Evolutionary conservation across 2,329 filamentous ascomycete species (phyloP).

Genomic region (Claviceps fusiformis): DNA sequence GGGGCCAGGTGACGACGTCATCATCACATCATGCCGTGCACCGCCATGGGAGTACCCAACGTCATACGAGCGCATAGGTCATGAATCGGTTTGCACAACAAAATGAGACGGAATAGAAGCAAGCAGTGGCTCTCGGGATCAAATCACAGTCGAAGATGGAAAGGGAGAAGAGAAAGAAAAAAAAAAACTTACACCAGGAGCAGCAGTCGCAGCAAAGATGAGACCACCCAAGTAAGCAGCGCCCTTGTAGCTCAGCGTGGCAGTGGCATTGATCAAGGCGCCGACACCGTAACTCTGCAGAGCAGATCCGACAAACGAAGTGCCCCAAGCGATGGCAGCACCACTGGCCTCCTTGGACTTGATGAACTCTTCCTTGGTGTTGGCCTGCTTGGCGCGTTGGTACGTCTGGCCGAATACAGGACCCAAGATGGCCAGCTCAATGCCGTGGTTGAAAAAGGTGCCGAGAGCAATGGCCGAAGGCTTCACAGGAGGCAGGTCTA

Average conservation of each 20-base stretch:
- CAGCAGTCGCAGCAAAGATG: conserved; percentile 84
- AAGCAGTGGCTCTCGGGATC: too few relatives aligned
- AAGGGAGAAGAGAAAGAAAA: too few relatives aligned
- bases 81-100: not conserved
- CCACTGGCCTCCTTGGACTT: conserved; percentile 83
- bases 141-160: not conserved
- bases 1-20: not conserved
- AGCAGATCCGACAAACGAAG: conserved; percentile 75
- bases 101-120: not conserved
- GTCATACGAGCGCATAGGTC: not conserved
- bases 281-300: conserved; percentile 83
- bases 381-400: conserved; percentile 78
- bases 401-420: conserved; percentile 92
- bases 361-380: conserved; percentile 94
- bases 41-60: not conserved
- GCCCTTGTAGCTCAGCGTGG: conserved; percentile 92
- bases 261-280: conserved; percentile 86
- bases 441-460: conserved; percentile 87
- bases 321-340: conserved; percentile 80
- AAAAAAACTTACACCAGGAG: conserved; percentile 54
- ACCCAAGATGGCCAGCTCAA: conserved; percentile 74
- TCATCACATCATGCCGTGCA: not conserved
- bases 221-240: conserved; percentile 83
- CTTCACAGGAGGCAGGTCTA: conserved; percentile 67
- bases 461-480: conserved; percentile 94